phyloP scores from a whole-genome alignment of 2,329 filamentous ascomycete species.

The Biscogniauxia marginata region DNA sequence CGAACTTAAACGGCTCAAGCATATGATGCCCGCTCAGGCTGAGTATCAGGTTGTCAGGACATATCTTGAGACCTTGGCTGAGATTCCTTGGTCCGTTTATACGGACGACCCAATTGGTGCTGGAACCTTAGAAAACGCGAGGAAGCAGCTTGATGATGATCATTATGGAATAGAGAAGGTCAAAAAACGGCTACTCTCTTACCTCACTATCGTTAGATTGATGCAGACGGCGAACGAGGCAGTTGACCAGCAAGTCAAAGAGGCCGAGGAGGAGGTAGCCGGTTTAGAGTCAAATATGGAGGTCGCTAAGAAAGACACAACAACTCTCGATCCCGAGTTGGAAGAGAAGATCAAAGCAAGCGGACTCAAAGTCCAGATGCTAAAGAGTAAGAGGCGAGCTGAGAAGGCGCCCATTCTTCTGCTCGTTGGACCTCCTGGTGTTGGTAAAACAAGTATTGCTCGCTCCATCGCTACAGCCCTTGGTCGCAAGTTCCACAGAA shows the following conservation, averaged over 20 bases:
- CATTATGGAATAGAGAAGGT: constrained; percentile 97
- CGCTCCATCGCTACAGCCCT: constrained; percentile 90
- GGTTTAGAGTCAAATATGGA: constrained; percentile 44
- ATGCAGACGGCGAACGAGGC: constrained; percentile 89
- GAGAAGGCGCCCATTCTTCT: constrained; percentile 97
- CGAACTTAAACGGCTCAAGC: constrained; percentile 82
- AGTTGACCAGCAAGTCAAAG: constrained; percentile 74
- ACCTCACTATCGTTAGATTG: constrained; percentile 90
- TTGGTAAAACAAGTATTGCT: constrained; percentile 93
- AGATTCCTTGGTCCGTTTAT: constrained; percentile 85
- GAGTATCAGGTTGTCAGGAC: constrained; percentile 93
- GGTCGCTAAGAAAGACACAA: constrained; percentile 26
- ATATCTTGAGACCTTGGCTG: constrained; percentile 88
- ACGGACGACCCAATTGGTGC: constrained; percentile 85
- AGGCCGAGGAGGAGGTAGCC: constrained; percentile 58
- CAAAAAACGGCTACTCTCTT: constrained; percentile 94
- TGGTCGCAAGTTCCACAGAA: constrained; percentile 93
- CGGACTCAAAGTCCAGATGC: constrained; percentile 67
- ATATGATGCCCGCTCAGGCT: constrained; percentile 95
- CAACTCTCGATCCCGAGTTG: constrained; percentile 36
- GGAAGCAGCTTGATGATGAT: constrained; percentile 90
- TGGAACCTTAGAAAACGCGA: constrained; percentile 74
- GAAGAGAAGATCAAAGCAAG: constrained; percentile 41
- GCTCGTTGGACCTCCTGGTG: constrained; percentile 88
- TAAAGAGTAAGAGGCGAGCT: constrained; percentile 79